Evolutionary conservation across 2,329 filamentous ascomycete species (phyloP).

Genomic region (Seiridium unicorne): DNA sequence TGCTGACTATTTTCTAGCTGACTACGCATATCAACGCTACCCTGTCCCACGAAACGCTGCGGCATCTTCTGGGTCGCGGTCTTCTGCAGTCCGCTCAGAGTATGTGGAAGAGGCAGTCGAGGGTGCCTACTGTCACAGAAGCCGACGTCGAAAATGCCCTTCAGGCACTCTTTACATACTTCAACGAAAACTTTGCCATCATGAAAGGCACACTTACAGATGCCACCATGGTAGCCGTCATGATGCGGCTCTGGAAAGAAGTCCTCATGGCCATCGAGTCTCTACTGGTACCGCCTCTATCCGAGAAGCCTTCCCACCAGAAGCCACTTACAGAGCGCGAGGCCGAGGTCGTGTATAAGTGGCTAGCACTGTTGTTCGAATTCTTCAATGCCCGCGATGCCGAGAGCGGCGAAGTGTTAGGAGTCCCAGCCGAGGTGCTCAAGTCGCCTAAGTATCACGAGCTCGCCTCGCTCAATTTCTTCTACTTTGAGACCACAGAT

Average conservation of each 20-base stretch:
- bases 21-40: slow-evolving; percentile 90
- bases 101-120: slow-evolving; percentile 50
- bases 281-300: slow-evolving; percentile 87
- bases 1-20: slow-evolving; percentile 52
- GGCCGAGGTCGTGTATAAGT: slow-evolving; percentile 91
- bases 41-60: slow-evolving; percentile 79
- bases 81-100: slow-evolving; percentile 37
- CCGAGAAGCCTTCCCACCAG: slow-evolving; percentile 89
- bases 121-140: slow-evolving; percentile 59
- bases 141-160: slow-evolving; percentile 79
- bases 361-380: slow-evolving; percentile 84
- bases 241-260: slow-evolving; percentile 98
- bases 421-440: slow-evolving; percentile 85
- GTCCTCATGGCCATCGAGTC: slow-evolving; percentile 88
- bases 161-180: slow-evolving; percentile 85
- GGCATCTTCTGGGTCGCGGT: slow-evolving; percentile 67
- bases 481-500: slow-evolving; percentile 92
- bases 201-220: slow-evolving; percentile 97
- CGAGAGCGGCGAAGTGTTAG: slow-evolving; percentile 78
- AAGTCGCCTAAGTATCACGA: slow-evolving; percentile 99
- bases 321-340: slow-evolving; percentile 82
- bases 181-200: slow-evolving; percentile 97
- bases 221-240: slow-evolving; percentile 96
- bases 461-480: slow-evolving; percentile 93
- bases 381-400: slow-evolving; percentile 90